Conservation (phyloP, 2,329 filamentous ascomycete species). For the Hypocrella siamensis region DNA sequence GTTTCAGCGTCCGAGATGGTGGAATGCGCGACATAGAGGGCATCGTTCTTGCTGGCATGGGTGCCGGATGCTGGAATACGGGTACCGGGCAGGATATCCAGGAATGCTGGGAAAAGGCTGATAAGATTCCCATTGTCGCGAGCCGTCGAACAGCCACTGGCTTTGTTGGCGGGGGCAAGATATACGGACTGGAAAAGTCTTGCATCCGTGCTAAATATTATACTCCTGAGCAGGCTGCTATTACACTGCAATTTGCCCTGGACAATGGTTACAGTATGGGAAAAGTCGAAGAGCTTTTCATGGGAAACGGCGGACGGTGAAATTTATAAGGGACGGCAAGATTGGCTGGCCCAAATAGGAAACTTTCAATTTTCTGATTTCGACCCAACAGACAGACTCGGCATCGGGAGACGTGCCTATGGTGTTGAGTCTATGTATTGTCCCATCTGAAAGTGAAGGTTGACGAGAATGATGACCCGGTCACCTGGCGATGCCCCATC, state of each 20-base stretch:
- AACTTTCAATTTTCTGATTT: too few species aligned
- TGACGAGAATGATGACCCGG: too few species aligned
- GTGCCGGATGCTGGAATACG: conserved; percentile 32
- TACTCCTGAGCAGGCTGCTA: conserved; percentile 38
- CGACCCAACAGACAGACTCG: too few species aligned
- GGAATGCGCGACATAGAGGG: conserved; percentile 28
- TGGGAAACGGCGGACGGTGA: too few species aligned
- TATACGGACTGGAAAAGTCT: conserved; percentile 9
- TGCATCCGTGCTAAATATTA: conserved; percentile 29
- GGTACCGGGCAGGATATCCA: conserved; percentile 23
- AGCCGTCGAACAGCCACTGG: conserved; percentile 36
- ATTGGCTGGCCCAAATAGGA: too few species aligned
- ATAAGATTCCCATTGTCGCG: conserved; percentile 27
- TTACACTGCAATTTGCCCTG: conserved; percentile 29
- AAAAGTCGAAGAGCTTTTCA: conserved; percentile 14
- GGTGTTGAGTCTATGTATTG: too few species aligned
- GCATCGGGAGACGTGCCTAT: too few species aligned
- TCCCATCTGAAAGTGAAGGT: too few species aligned
- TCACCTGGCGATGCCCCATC: too few species aligned
- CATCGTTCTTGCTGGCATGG: conserved; percentile 38
- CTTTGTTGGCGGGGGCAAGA: conserved; percentile 27
- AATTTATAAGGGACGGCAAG: too few species aligned
- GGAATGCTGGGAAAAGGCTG: conserved; percentile 22
- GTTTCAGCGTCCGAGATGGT: not conserved
- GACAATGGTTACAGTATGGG: conserved; percentile 12